Percentiles rank a stretch among this genome's conserved stretches.
These are phyloP conservation scores for Elymus sibiricus DNA, from an alignment of 176 grass and related monocot species.

Conservation along the genomic window DNA sequence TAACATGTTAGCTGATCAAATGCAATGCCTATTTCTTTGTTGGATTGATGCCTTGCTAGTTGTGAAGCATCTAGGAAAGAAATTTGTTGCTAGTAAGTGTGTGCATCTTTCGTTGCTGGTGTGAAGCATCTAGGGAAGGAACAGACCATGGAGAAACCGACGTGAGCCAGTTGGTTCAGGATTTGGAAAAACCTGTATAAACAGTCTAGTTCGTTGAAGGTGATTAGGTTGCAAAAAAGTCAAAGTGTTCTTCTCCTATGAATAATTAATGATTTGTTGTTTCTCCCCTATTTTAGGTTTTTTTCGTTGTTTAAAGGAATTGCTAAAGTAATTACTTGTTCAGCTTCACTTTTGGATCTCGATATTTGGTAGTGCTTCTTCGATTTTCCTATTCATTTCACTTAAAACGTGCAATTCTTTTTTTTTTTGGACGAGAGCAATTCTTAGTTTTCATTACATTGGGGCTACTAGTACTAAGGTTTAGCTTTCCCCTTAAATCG, in stretches of 20 bases:
- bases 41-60: neutral
- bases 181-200: neutral
- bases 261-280: neutral
- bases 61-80: neutral
- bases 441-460: neutral
- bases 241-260: neutral
- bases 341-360: neutral
- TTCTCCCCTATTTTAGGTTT: neutral
- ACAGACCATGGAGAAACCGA: neutral
- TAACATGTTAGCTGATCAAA: neutral
- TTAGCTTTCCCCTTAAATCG: neutral
- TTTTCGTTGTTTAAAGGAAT: neutral
- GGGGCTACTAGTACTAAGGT: neutral
- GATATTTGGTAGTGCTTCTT: neutral
- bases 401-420: neutral
- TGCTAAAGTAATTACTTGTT: neutral
- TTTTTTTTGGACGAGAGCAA: neutral
- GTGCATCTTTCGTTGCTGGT: neutral
- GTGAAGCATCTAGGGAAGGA: neutral
- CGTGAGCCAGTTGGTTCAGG: neutral
- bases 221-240: neutral
- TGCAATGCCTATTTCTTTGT: neutral
- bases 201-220: neutral
- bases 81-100: neutral
- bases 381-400: neutral